phyloP scores from a whole-genome alignment of 2,329 filamentous ascomycete genomes.

The Fonsecaea erecta region DNA sequence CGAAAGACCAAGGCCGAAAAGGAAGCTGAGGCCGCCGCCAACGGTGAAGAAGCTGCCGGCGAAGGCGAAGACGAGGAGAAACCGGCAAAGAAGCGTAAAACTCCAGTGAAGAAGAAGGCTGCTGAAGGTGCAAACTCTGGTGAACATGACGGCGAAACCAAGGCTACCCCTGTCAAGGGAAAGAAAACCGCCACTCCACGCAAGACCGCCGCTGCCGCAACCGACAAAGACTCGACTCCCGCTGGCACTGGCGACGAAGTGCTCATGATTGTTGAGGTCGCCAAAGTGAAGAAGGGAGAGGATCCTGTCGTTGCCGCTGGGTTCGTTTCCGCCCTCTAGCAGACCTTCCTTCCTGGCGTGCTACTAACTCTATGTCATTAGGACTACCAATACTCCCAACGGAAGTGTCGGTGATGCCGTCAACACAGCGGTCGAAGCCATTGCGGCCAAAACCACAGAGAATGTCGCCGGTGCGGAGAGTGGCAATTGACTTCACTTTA shows the following conservation, averaged over 20 bases:
- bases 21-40: constrained; percentile 30
- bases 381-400: not conserved
- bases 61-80: constrained; percentile 25
- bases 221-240: not conserved
- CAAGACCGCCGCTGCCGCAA: constrained; percentile 7
- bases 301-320: not conserved
- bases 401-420: not conserved
- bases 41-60: constrained; percentile 11
- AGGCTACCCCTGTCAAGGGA: constrained; percentile 10
- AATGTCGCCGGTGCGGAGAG: not conserved
- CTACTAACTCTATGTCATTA: not conserved
- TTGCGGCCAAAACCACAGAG: not conserved
- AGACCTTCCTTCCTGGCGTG: not conserved
- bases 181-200: constrained; percentile 17
- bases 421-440: not conserved
- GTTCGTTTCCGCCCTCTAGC: not conserved
- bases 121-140: not conserved
- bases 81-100: constrained; percentile 31
- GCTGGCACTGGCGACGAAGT: not conserved
- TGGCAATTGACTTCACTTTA: not conserved
- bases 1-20: constrained; percentile 34
- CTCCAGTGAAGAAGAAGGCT: constrained; percentile 37
- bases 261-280: not conserved
- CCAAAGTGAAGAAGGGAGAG: constrained; percentile 19
- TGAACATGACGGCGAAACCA: constrained; percentile 13